A percentile compares a stretch with the other conserved stretches of the same genome.
Evolutionary conservation across 2,329 filamentous ascomycete genomes (phyloP).

Genomic region (Epichloe aotearoae): DNA sequence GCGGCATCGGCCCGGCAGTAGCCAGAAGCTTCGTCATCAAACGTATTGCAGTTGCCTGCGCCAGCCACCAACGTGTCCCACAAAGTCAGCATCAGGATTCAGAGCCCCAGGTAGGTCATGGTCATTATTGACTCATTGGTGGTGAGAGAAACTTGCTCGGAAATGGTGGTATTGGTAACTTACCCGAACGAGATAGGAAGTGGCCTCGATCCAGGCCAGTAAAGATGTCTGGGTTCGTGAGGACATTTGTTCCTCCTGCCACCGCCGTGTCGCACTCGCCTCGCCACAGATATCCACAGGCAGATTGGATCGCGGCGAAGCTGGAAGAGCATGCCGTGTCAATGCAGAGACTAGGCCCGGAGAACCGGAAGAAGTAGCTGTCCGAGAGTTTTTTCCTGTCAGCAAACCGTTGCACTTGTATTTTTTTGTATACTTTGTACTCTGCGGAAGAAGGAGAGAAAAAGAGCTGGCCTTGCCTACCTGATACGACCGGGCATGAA

Average conservation of each 20-base stretch:
- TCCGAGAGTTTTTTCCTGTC: background rate
- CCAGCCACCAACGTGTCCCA: no score
- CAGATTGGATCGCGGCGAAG: conserved; percentile 42
- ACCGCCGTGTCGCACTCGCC: conserved; percentile 4
- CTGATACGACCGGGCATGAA: conserved; percentile 49
- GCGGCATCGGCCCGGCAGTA: conserved; percentile 72
- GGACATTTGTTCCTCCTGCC: conserved; percentile 7
- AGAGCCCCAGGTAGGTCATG: no score
- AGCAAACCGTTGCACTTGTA: no score
- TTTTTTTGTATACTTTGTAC: no score
- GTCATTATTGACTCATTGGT: no score
- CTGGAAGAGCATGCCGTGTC: conserved; percentile 70
- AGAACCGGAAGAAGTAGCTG: conserved; percentile 65
- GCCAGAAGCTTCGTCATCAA: conserved; percentile 45
- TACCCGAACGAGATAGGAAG: no score
- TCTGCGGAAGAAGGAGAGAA: no score
- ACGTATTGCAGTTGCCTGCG: background rate
- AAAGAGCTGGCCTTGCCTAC: conserved; percentile 24
- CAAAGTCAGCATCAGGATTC: no score
- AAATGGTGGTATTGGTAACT: no score
- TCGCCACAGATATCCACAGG: conserved; percentile 5
- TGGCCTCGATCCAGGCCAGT: background rate
- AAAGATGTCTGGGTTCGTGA: conserved; percentile 3
- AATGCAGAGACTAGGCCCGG: conserved; percentile 57
- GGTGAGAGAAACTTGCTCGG: no score